Base-by-base conservation (phyloP, 345 rosid genomes). In the Acer negundo region DNA sequence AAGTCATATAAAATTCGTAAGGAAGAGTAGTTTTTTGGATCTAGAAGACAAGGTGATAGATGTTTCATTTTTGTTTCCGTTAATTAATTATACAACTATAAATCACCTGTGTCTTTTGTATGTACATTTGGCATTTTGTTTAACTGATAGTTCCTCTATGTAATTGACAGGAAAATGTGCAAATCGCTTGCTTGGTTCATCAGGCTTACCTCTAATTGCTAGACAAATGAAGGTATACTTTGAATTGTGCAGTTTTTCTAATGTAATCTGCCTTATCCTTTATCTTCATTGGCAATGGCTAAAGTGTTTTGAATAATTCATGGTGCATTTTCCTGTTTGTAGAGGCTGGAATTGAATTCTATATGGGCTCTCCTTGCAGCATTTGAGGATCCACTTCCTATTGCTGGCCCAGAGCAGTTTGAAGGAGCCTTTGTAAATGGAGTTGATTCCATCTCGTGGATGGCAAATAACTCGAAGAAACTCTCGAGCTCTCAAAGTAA, bases 301-400 rank as follows among this genome's bases (percentile, higher is more conserved):
- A 24, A 19, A 55, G 26, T 59, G 53, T 67, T 62, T 67, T 73
- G 69, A 31, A 74, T 28, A 64, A 20, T 28, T 65, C 9, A 17
- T 64, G 44, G 23, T 74, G 59, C 55, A 8, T 40, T 56, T 68
- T 49, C 40, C 10, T 26, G 46, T 67, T 49, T 77, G 79, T 77
- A 93, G 98, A 88, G 85, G 72, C 82, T 95, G 64, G 91, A 93
- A 44, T 83, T 93, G 82, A 95, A 90, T 85, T 88, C 96, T 28
- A 91, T 93, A 78, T 93, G 97, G 97, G 97, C 98, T 26, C 89
- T 95, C 28, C 91, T 93, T 59, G 98, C 98, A 59, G 98, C 99
- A 72, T 95, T 95, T 84, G 93, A 92, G 64, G 92, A 90, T 49
- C 93, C 94, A 6, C 95, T 95, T 74, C 93, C 97, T 10, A 51